Conservation (phyloP, 495 filamentous ascomycete genomes). For the Podospora didyma region DNA sequence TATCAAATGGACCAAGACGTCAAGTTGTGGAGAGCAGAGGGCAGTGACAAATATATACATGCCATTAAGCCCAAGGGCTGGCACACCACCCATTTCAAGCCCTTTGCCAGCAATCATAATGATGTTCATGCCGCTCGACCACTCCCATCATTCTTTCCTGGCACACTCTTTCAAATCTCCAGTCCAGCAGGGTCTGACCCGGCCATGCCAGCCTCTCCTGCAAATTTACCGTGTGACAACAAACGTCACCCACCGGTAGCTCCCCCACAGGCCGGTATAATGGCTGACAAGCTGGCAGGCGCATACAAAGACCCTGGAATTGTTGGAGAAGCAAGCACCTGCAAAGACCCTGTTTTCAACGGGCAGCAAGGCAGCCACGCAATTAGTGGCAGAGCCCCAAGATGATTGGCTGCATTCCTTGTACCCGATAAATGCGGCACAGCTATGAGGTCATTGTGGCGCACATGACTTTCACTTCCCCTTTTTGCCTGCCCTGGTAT, state of each 20-base stretch:
- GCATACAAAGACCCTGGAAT: too few relatives aligned
- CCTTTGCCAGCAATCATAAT: neutral
- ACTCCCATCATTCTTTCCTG: neutral
- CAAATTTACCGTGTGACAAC: too few relatives aligned
- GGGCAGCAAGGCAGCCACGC: neutral
- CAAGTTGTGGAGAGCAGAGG: neutral
- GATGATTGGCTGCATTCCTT: neutral
- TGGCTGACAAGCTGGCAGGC: too few relatives aligned
- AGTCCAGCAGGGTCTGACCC: too few relatives aligned
- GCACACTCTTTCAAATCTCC: too few relatives aligned
- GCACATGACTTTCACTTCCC: neutral
- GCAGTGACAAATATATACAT: neutral
- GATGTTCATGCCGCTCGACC: neutral
- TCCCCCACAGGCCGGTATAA: too few relatives aligned
- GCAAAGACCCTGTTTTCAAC: slow-evolving; percentile 1
- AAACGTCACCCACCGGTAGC: too few relatives aligned
- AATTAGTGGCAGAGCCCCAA: neutral
- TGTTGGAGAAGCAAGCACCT: neutral
- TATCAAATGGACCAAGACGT: neutral
- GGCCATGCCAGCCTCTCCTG: too few relatives aligned
- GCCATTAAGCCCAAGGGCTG: neutral
- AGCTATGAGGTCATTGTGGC: neutral
- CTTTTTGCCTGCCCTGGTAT: neutral
- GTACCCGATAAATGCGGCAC: neutral
- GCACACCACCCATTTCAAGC: neutral